Conservation (phyloP, 2,329 filamentous ascomycete species). For the Emmonsia crescens region DNA sequence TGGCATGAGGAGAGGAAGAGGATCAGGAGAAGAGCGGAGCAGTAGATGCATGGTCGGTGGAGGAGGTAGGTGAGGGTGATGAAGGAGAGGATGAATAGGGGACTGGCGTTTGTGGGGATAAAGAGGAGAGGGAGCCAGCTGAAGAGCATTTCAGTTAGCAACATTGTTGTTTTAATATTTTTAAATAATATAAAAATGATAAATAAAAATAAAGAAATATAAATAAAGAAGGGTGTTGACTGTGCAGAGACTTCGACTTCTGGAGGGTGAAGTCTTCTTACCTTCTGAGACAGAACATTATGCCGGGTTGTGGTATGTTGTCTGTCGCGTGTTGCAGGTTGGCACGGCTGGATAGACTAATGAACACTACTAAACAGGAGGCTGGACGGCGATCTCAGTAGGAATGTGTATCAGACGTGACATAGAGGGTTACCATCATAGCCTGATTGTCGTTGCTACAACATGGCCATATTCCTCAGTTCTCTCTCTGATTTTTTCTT, state of each 20-base stretch:
- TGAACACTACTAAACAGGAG: neutral
- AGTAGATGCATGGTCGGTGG: constrained; percentile 95
- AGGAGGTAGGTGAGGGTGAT: constrained; percentile 91
- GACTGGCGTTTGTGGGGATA: constrained; percentile 75
- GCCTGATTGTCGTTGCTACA: neutral
- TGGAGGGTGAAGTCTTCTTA: constrained; percentile 19
- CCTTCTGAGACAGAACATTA: constrained; percentile 57
- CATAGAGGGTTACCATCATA: neutral
- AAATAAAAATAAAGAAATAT: neutral
- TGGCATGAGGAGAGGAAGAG: constrained; percentile 86
- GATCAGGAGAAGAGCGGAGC: constrained; percentile 87
- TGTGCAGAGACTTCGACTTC: neutral
- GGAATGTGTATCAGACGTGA: neutral
- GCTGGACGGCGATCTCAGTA: neutral
- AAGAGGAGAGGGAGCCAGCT: constrained; percentile 83
- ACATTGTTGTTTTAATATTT: neutral
- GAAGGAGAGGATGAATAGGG: constrained; percentile 76
- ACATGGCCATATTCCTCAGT: neutral
- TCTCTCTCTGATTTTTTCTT: neutral
- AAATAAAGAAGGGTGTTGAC: neutral
- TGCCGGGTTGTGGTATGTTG: neutral
- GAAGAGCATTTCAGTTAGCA: constrained; percentile 9
- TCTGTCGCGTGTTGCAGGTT: neutral
- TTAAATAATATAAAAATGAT: neutral
- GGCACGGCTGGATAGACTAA: neutral